phyloP scores from a whole-genome alignment of 2,329 filamentous ascomycete genomes.

The Cytospora chrysosperma region DNA sequence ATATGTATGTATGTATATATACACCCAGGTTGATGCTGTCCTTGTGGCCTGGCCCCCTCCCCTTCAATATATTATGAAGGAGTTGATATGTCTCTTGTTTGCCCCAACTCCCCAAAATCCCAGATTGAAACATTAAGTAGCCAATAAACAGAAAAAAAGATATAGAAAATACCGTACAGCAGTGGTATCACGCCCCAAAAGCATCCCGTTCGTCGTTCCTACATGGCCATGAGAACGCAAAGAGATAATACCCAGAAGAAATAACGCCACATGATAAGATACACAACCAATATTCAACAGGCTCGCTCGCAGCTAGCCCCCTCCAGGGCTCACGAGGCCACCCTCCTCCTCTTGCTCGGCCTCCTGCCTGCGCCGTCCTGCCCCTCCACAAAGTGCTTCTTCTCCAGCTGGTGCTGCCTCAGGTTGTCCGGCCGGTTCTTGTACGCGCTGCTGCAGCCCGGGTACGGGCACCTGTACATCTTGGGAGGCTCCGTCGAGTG shows the following conservation, averaged over 20 bases:
- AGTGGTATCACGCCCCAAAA: conserved; percentile 17
- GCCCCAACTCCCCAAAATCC: neutral
- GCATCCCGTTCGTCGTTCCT: neutral
- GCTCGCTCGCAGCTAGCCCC: too few species aligned
- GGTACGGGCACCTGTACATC: conserved; percentile 53
- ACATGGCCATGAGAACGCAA: neutral
- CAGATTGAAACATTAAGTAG: too few species aligned
- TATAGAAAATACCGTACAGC: conserved; percentile 27
- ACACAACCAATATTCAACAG: too few species aligned
- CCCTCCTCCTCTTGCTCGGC: conserved; percentile 50
- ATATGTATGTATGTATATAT: conserved; percentile 1
- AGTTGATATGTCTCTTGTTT: neutral
- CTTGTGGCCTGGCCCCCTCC: neutral
- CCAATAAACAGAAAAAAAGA: conserved; percentile 23
- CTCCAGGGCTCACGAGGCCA: conserved; percentile 17
- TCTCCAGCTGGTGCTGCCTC: conserved; percentile 56
- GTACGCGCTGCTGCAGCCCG: conserved; percentile 54
- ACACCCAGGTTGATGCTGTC: neutral
- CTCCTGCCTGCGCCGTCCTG: conserved; percentile 38
- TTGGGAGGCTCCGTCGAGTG: conserved; percentile 49
- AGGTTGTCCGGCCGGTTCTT: conserved; percentile 57
- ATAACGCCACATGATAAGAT: neutral
- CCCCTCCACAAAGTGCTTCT: conserved; percentile 52
- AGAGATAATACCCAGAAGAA: neutral
- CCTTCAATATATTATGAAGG: neutral